Percentiles rank a stretch among this genome's conserved stretches.
Conservation (phyloP, 106 monocot genomes). For the Dendrobium nobile region DNA sequence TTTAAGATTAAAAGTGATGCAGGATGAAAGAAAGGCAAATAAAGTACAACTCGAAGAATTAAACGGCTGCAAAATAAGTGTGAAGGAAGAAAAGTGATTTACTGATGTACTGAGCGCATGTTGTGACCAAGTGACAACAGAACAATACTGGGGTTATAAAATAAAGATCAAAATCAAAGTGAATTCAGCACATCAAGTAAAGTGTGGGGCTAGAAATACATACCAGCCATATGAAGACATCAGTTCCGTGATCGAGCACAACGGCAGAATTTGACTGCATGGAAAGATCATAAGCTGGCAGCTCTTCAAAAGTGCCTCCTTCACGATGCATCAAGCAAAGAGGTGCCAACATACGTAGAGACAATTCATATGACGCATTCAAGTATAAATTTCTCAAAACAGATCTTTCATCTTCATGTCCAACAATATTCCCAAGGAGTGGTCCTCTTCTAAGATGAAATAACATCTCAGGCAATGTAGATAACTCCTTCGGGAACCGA, state of each 20-base stretch:
- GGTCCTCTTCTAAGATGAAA: slow-evolving; percentile 96
- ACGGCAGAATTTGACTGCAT: slow-evolving; percentile 94
- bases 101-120: background rate
- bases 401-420: slow-evolving; percentile 98
- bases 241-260: slow-evolving; percentile 93
- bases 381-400: slow-evolving; percentile 84
- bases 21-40: background rate
- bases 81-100: background rate
- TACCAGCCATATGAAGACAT: slow-evolving; percentile 99
- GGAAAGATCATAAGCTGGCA: slow-evolving; percentile 88
- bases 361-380: slow-evolving; percentile 89
- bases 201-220: slow-evolving; percentile 8
- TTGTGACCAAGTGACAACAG: background rate
- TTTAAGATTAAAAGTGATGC: background rate
- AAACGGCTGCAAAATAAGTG: background rate
- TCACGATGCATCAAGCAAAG: slow-evolving; percentile 91
- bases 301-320: slow-evolving; percentile 95
- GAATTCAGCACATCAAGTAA: background rate
- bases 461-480: slow-evolving; percentile 68
- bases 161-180: background rate
- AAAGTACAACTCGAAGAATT: background rate
- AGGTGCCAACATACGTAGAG: slow-evolving; percentile 88
- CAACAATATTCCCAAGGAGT: slow-evolving; percentile 79
- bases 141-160: background rate
- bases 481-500: slow-evolving; percentile 75